A percentile compares a stretch with the other conserved stretches of the same genome.
Evolutionary conservation across 257 asterid species (phyloP).

Genomic region (Solanum okadae): DNA sequence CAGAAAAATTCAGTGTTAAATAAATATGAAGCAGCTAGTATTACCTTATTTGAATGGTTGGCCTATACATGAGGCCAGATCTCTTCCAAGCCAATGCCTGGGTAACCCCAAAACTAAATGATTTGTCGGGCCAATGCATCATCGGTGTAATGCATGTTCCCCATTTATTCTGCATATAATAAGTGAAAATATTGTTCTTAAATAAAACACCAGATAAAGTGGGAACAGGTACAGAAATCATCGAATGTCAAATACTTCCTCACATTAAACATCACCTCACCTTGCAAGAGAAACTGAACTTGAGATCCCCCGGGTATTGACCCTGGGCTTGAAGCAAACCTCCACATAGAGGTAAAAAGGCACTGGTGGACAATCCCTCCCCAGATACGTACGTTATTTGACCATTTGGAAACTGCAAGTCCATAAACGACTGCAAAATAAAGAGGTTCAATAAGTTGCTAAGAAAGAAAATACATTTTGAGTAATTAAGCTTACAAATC

Average conservation of each 20-base stretch:
- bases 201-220: neutral
- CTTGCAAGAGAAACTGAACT: conserved; percentile 94
- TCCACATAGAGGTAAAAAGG: conserved; percentile 74
- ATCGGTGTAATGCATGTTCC: conserved; percentile 83
- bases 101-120: conserved; percentile 69
- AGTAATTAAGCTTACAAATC: neutral
- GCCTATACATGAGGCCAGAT: conserved; percentile 91
- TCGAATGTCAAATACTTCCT: neutral
- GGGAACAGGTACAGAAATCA: neutral
- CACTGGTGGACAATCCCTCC: conserved; percentile 90
- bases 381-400: conserved; percentile 88
- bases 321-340: conserved; percentile 98
- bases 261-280: conserved; percentile 23
- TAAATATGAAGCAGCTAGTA: neutral
- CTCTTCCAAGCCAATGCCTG: conserved; percentile 98
- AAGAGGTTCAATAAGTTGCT: neutral
- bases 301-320: conserved; percentile 95
- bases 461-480: neutral
- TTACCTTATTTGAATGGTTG: conserved; percentile 79
- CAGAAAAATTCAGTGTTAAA: neutral
- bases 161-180: conserved; percentile 63
- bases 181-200: neutral
- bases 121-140: conserved; percentile 86
- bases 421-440: conserved; percentile 80
- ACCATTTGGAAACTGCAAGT: conserved; percentile 95